Percentiles rank a stretch among this genome's conserved stretches.
Conservation (phyloP, 177 flowering plant genomes). For the Vitis hybrid region DNA sequence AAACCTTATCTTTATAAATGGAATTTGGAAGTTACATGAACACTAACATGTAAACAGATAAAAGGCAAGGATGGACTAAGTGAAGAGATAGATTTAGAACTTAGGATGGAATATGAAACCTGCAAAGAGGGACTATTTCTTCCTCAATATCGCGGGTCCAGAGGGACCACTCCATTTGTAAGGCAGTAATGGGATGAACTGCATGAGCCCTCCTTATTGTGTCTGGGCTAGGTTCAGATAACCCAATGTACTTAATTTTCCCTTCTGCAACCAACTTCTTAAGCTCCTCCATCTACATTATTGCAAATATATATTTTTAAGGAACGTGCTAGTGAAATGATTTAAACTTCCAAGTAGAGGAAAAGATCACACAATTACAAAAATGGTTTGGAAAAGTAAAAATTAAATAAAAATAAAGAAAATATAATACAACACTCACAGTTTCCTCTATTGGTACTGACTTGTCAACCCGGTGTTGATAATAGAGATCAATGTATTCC, state of each 20-base stretch:
- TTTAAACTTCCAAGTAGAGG: no score
- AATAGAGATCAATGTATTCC: slow-evolving; percentile 67
- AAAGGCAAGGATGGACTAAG: no score
- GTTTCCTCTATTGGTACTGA: slow-evolving; percentile 65
- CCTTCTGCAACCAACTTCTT: slow-evolving; percentile 53
- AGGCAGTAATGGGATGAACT: slow-evolving; percentile 30
- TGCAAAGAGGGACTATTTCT: slow-evolving; percentile 29
- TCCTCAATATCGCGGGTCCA: slow-evolving; percentile 35
- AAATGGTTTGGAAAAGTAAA: no score
- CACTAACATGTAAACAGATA: no score
- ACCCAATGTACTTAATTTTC: slow-evolving; percentile 27
- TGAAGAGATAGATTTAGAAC: no score
- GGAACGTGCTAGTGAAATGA: no score
- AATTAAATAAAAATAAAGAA: no score
- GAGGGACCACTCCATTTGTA: slow-evolving; percentile 30
- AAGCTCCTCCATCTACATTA: slow-evolving; percentile 56
- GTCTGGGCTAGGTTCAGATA: slow-evolving; percentile 29
- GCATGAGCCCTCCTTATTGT: slow-evolving; percentile 31
- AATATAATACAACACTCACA: slow-evolving; percentile 23
- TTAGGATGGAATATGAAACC: not conserved
- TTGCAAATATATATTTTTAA: not conserved
- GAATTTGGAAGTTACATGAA: no score
- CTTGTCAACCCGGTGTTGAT: slow-evolving; percentile 54
- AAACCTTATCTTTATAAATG: no score
- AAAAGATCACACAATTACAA: no score